Conservation (phyloP, 2,329 filamentous ascomycete genomes). For the Penicillium sp. region DNA sequence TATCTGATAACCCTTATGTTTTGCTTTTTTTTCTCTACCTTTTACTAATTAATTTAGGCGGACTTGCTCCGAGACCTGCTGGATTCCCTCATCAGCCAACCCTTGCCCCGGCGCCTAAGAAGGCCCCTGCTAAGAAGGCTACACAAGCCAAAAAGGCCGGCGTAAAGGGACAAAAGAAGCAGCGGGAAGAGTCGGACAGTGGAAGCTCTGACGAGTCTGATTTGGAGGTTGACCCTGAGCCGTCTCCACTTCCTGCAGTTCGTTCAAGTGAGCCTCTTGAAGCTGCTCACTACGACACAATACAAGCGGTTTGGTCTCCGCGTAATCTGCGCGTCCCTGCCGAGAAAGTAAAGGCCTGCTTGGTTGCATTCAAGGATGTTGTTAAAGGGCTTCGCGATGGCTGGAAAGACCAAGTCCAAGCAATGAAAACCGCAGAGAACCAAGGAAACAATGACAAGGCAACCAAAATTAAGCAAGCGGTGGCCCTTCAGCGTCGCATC, state of each 20-base stretch:
- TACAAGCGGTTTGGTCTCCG: constrained; percentile 66
- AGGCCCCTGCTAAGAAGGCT: constrained; percentile 34
- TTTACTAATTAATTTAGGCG: neutral
- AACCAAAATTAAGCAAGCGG: constrained; percentile 61
- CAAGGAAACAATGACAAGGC: constrained; percentile 62
- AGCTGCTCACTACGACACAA: constrained; percentile 63
- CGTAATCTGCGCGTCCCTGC: constrained; percentile 57
- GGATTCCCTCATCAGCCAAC: constrained; percentile 18
- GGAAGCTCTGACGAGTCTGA: constrained; percentile 58
- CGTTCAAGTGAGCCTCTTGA: constrained; percentile 60
- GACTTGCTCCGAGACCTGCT: neutral
- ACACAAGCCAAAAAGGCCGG: constrained; percentile 23
- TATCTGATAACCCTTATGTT: neutral
- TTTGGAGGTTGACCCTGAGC: constrained; percentile 59
- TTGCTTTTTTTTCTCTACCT: neutral
- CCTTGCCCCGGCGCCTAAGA: constrained; percentile 23
- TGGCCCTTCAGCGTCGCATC: constrained; percentile 63
- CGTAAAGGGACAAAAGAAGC: constrained; percentile 18
- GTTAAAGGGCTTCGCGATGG: constrained; percentile 65
- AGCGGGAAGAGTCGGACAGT: constrained; percentile 52
- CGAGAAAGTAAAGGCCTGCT: constrained; percentile 60
- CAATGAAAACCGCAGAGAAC: constrained; percentile 64
- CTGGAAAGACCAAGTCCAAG: constrained; percentile 65
- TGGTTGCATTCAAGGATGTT: constrained; percentile 65
- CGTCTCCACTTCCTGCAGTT: constrained; percentile 60